Evolutionary conservation across 345 rosid species (phyloP), one percentile per base, ranked within the genome.

Genomic region (Gossypium stocksii): DNA sequence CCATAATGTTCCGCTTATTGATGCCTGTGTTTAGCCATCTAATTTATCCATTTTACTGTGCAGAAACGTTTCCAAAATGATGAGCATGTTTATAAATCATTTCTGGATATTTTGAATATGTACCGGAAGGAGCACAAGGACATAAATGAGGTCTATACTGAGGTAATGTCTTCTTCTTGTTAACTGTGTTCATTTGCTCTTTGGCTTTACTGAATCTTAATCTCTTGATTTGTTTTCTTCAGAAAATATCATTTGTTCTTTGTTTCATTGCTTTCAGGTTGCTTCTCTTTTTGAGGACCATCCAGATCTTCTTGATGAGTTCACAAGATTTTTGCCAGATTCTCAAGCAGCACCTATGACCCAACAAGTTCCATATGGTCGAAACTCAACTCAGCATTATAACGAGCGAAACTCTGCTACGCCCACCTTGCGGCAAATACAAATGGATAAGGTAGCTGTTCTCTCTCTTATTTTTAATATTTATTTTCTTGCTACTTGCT

Each of bases 31-130:
- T 17, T 15, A n/a, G 20, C 20, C 52, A 70, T 70, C 41, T 65
- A 70, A 72, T 71, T 45, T 15, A 48, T 73, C 64, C 62, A 45
- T 72, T 85, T 83, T 59, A 22, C 73, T 45, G 70, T 80, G 71
- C 91, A 94, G 98, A 87, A 79, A 87, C 94, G 98, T 69, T 94
- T 92, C 81, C 90, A 88, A 84, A 82, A 87, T 68, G 90, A 92
- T 81, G 98, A 92, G 72, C 91, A 79, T 81, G 96, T 94, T 67
- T 92, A 92, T 82, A 92, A 88, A 77, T 84, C 94, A 71, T 94
- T 94, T 79, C 80, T 94, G 66, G 98, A 87, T 76, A 90, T 92
- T 72, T 83, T 92, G 79, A 94, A 92, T 82, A 84, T 89, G 94
- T 94, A 92, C 78, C 86, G 97, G 79, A 92, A 88, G 82, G 93